These are phyloP conservation scores for Saccharomycopsis crataegensis DNA, from an alignment of 1,139 yeast genomes.

Conservation along the genomic window DNA sequence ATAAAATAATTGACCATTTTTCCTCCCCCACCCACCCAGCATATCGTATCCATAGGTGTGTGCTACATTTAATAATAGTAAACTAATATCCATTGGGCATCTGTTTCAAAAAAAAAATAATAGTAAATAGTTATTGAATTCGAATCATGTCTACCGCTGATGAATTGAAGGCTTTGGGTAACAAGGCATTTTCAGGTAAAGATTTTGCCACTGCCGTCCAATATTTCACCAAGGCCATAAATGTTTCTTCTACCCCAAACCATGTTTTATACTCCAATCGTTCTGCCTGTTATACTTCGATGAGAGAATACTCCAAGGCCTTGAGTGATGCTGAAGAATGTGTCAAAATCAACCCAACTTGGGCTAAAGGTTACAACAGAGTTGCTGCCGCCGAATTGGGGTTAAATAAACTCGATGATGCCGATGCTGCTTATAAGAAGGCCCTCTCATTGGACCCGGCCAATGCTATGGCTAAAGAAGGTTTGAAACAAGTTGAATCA, in stretches of 20 bases:
- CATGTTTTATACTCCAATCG: conserved; percentile 90
- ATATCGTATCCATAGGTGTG: neutral
- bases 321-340: conserved; percentile 79
- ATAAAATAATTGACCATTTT: neutral
- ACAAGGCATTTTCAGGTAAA: conserved; percentile 84
- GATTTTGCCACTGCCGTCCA: conserved; percentile 77
- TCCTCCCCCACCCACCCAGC: neutral
- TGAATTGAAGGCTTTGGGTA: conserved; percentile 42
- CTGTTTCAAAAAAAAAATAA: neutral
- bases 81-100: neutral
- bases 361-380: conserved; percentile 96
- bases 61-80: neutral
- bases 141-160: conserved; percentile 14
- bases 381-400: conserved; percentile 93
- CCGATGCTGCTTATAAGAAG: conserved; percentile 63
- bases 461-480: conserved; percentile 85
- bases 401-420: conserved; percentile 64
- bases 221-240: conserved; percentile 78
- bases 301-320: conserved; percentile 67
- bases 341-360: conserved; percentile 65
- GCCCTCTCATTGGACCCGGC: conserved; percentile 77
- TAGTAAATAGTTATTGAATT: neutral
- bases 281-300: conserved; percentile 85
- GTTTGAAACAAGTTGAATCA: conserved; percentile 55
- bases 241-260: conserved; percentile 70